Evolutionary conservation across 1,284 basidiomycete species (phyloP), one percentile per base, ranked within the genome.

Genomic region (Leccinum huronense): DNA sequence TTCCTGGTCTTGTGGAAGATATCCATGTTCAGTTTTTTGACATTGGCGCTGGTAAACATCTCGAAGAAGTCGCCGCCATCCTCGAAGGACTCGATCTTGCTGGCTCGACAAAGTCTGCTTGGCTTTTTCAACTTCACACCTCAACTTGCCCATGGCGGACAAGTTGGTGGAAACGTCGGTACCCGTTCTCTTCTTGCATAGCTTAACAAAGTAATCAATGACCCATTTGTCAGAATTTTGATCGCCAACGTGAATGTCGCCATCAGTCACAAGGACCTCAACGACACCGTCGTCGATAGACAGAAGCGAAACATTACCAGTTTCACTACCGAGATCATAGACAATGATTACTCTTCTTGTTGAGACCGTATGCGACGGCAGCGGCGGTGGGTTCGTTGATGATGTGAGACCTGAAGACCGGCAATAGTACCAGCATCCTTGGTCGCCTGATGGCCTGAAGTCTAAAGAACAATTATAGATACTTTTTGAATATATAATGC

Each of bases 1-100:
- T 96, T 97, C 93, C 98, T 95, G 55, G 97, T 98, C 87, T 96
- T 96, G 74, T 95, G 87, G 94, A 99, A 98, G 59, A 98, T 88
- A 75, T 98, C 96, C 83, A 97, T 92, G 88, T 98, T 98, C 73
- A 98, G 85, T 80, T 98, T 96, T 80, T 98, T 97, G 76, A 98
- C 98, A 82, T 98, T 98, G 82, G 97, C 95, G 66, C 96, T 89
- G 66, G 97, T 98, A 54, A 98, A 86, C 14, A 94, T 94, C 85
- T 98, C 96, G 45, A 94, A 93, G 75, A 98, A 94, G 83, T 99
- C 97, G 75, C 97, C 95, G 72, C 97, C 97, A 73, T 85, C 88
- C 80, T 97, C 97, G 81, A 99, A 98, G 64, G 88, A 90, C 80
- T 94, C 92, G 71, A 95, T 94, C 79, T 95, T 94, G 90, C 76